Evolutionary conservation across 2,329 filamentous ascomycete genomes (phyloP).

Genomic region (Pestalotiopsis sp.): DNA sequence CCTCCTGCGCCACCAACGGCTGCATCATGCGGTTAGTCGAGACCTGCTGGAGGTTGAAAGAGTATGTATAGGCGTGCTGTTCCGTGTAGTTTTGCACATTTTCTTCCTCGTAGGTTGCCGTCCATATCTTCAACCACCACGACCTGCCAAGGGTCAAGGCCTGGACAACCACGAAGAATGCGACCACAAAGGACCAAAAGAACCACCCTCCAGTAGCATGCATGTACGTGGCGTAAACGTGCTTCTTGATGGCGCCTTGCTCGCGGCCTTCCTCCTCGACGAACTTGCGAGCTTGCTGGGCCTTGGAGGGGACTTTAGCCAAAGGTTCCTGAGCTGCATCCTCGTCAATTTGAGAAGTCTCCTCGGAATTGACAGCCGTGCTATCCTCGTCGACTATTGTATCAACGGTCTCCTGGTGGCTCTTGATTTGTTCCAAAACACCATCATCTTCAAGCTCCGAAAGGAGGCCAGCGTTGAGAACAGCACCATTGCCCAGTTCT

Average conservation of each 20-base stretch:
- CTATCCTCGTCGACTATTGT: slow-evolving; percentile 50
- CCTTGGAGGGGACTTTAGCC: slow-evolving; percentile 53
- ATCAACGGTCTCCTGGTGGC: slow-evolving; percentile 48
- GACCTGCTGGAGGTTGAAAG: slow-evolving; percentile 50
- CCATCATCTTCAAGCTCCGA: slow-evolving; percentile 65
- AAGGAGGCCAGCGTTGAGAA: slow-evolving; percentile 65
- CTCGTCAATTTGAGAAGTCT: slow-evolving; percentile 43
- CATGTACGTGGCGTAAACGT: slow-evolving; percentile 71
- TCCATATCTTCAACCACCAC: slow-evolving; percentile 70
- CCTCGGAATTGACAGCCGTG: slow-evolving; percentile 59
- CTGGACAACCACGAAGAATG: slow-evolving; percentile 59
- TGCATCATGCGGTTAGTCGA: slow-evolving; percentile 41
- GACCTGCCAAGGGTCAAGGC: slow-evolving; percentile 58
- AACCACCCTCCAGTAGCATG: slow-evolving; percentile 64
- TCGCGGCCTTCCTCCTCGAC: slow-evolving; percentile 76
- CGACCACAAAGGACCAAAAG: slow-evolving; percentile 59
- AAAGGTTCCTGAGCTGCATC: slow-evolving; percentile 42
- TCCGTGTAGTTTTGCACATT: slow-evolving; percentile 21
- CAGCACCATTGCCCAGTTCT: slow-evolving; percentile 69
- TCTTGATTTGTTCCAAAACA: slow-evolving; percentile 58
- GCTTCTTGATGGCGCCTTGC: slow-evolving; percentile 67
- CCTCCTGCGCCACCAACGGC: slow-evolving; percentile 26
- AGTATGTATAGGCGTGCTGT: slow-evolving; percentile 42
- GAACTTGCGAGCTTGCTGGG: slow-evolving; percentile 63
- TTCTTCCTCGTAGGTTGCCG: slow-evolving; percentile 43